Evolutionary conservation across 768 basidiomycete species (phyloP).

Genomic region (Lactarius sp.): DNA sequence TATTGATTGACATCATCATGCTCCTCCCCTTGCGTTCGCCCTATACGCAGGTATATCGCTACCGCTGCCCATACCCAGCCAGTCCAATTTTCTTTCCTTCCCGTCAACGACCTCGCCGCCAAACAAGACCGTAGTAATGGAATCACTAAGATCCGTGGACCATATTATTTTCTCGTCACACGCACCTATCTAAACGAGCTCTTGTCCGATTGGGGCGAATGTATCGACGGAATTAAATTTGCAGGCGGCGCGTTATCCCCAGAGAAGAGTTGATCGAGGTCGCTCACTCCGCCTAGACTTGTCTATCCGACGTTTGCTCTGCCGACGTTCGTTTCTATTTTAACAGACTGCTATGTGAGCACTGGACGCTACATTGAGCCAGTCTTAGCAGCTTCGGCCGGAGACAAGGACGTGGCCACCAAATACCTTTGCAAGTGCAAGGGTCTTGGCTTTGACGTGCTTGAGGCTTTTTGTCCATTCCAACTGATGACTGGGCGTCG

Average conservation of each 20-base stretch:
- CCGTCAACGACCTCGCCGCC: not conserved
- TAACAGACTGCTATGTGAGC: constrained; percentile 35
- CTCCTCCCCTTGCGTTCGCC: not conserved
- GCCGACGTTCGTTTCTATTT: not conserved
- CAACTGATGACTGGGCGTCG: constrained; percentile 40
- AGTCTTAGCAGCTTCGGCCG: constrained; percentile 34
- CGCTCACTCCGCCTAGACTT: constrained; percentile 21
- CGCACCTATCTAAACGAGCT: constrained; percentile 37
- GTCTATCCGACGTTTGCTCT: not conserved
- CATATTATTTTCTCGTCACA: constrained; percentile 32
- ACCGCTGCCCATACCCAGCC: not conserved
- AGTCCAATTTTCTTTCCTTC: not conserved
- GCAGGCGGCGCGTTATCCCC: constrained; percentile 41
- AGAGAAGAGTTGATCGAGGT: constrained; percentile 37
- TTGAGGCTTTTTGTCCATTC: constrained; percentile 43
- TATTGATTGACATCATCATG: too few species aligned
- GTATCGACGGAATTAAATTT: constrained; percentile 44
- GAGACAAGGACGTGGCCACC: constrained; percentile 33
- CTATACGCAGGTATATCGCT: not conserved
- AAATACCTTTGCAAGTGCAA: constrained; percentile 37
- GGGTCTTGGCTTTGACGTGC: constrained; percentile 41
- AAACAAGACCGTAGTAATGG: not conserved
- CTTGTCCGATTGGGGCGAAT: constrained; percentile 39
- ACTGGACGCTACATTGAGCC: constrained; percentile 43
- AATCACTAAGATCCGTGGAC: constrained; percentile 41